Conservation (phyloP, 106 monocot species). For the Dendrobium officinale region DNA sequence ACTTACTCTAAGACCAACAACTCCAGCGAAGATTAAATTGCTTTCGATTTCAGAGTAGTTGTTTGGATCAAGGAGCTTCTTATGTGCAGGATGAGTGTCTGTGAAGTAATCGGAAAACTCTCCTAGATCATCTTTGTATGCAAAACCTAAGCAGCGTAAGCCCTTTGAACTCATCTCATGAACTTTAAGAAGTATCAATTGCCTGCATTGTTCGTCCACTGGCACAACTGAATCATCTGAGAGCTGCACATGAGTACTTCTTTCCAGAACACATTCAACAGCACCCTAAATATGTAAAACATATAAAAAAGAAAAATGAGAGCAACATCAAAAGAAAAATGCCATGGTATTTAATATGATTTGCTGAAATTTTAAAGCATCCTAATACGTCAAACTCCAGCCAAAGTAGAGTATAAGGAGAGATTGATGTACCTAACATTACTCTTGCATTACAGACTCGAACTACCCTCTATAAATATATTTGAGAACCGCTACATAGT, state of each 20-base stretch:
- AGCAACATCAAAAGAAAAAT: no score
- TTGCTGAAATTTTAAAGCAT: background rate
- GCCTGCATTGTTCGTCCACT: conserved; percentile 34
- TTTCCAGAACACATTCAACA: conserved; percentile 55
- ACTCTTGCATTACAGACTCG: no score
- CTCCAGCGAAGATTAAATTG: conserved; percentile 46
- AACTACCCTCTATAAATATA: background rate
- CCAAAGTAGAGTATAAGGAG: background rate
- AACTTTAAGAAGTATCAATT: conserved; percentile 35
- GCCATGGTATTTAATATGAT: background rate
- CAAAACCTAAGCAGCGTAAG: conserved; percentile 63
- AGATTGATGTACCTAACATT: background rate
- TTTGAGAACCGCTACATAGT: background rate
- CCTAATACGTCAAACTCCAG: no score
- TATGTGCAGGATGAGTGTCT: conserved; percentile 49
- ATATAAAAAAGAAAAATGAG: background rate
- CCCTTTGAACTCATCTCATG: conserved; percentile 74
- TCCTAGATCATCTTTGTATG: conserved; percentile 59
- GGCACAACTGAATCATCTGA: conserved; percentile 53
- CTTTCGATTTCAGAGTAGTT: conserved; percentile 62
- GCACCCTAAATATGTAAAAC: conserved; percentile 35
- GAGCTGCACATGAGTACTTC: conserved; percentile 40
- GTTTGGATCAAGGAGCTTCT: conserved; percentile 48
- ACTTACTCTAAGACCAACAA: conserved; percentile 53
- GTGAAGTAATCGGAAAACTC: conserved; percentile 56